Evolutionary conservation across 805 yeast genomes (phyloP).

Genomic region (Zygoascus biomembranicola): DNA sequence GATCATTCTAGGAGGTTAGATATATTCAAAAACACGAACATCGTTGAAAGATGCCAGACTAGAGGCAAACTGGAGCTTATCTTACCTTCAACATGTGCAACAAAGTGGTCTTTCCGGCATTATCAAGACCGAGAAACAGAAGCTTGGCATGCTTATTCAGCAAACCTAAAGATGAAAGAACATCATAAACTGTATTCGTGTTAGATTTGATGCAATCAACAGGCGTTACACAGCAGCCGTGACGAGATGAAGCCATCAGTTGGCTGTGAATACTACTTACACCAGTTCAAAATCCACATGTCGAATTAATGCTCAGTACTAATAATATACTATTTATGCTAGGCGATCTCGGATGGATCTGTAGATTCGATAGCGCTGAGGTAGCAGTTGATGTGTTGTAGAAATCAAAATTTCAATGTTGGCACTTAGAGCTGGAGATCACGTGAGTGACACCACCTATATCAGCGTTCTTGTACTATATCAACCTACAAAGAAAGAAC

Average conservation of each 20-base stretch:
- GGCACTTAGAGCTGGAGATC: not conserved
- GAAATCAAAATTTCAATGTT: not conserved
- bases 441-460: not conserved
- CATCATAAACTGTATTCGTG: conserved; percentile 49
- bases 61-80: not conserved
- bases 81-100: conserved; percentile 61
- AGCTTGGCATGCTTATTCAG: conserved; percentile 96
- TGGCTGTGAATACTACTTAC: conserved; percentile 24
- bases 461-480: no score
- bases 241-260: not conserved
- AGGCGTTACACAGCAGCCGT: no score
- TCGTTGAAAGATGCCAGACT: not conserved
- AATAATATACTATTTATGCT: not conserved
- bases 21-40: not conserved
- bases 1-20: conserved; percentile 52
- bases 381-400: not conserved
- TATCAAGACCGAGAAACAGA: conserved; percentile 91
- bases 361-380: not conserved
- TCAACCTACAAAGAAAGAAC: no score
- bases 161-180: conserved; percentile 68
- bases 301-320: not conserved
- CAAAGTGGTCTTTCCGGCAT: conserved; percentile 94
- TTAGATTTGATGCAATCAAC: no score
- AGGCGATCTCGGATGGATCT: not conserved
- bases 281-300: conserved; percentile 43